phyloP scores from a whole-genome alignment of 2,329 filamentous ascomycete genomes.

The Phoma sp. region DNA sequence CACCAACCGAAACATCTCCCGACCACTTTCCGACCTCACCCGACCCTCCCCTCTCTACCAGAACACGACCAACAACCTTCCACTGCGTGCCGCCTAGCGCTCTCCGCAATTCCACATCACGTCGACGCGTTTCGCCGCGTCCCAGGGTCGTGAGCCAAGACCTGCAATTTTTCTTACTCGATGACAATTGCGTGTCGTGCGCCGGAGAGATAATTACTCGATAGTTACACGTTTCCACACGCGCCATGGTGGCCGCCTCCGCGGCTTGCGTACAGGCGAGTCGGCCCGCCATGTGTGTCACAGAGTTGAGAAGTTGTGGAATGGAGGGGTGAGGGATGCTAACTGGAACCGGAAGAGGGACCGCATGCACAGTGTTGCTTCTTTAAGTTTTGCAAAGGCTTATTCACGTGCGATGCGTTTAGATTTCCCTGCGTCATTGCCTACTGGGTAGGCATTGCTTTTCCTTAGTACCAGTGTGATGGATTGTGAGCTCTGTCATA shows the following conservation, averaged over 20 bases:
- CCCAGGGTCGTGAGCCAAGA: constrained; percentile 3
- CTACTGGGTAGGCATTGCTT: too few species aligned
- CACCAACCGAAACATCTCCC: not conserved
- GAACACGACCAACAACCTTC: not conserved
- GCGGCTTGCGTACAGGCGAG: not conserved
- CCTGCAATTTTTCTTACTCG: constrained; percentile 14
- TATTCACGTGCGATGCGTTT: constrained; percentile 1
- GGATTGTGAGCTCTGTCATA: too few species aligned
- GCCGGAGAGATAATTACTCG: constrained; percentile 18
- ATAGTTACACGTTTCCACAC: constrained; percentile 13
- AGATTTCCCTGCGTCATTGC: not conserved
- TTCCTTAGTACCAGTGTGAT: too few species aligned
- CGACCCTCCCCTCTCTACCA: not conserved
- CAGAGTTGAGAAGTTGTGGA: not conserved
- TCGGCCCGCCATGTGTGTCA: constrained; percentile 7
- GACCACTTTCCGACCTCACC: not conserved
- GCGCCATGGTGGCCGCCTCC: not conserved
- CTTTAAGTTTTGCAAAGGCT: not conserved
- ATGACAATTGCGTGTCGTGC: not conserved
- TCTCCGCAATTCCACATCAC: constrained; percentile 3
- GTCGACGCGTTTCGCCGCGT: constrained; percentile 11
- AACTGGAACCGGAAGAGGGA: constrained; percentile 5
- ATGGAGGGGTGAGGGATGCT: constrained; percentile 3
- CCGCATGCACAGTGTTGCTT: constrained; percentile 12
- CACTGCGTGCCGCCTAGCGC: not conserved